phyloP scores from a whole-genome alignment of 2,329 filamentous ascomycete species.

The Mollisiaceae sp. region DNA sequence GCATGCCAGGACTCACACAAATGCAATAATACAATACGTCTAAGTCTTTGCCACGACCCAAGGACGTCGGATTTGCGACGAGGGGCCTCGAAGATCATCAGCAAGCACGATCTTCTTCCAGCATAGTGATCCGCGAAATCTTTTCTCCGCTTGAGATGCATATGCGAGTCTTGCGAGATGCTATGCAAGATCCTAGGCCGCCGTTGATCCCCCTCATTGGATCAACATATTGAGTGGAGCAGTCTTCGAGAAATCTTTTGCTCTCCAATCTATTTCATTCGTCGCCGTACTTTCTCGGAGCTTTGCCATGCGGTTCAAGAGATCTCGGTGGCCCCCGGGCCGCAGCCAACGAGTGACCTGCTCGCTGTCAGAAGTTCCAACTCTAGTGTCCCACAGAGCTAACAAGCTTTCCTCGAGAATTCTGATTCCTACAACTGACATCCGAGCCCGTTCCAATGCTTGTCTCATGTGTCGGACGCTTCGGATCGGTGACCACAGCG shows the following conservation, averaged over 20 bases:
- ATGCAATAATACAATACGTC: conserved; percentile 5
- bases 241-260: too few relatives aligned
- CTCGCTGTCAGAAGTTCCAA: too few relatives aligned
- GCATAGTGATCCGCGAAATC: background rate
- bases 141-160: background rate
- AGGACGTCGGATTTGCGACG: background rate
- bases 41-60: background rate
- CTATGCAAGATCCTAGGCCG: too few relatives aligned
- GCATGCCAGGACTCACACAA: conserved; percentile 3
- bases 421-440: background rate
- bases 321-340: too few relatives aligned
- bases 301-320: too few relatives aligned
- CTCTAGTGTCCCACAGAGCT: background rate
- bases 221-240: background rate
- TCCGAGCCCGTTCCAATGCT: conserved; percentile 4
- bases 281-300: too few relatives aligned
- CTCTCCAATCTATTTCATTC: too few relatives aligned
- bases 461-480: background rate
- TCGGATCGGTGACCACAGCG: background rate
- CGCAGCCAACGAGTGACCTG: too few relatives aligned
- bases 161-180: too few relatives aligned
- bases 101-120: background rate
- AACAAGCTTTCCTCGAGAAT: background rate
- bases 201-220: background rate
- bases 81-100: background rate